A percentile compares a stretch with the other conserved stretches of the same genome.
Evolutionary conservation across 1,284 basidiomycete genomes (phyloP).

Genomic region (Austroboletus niveus): DNA sequence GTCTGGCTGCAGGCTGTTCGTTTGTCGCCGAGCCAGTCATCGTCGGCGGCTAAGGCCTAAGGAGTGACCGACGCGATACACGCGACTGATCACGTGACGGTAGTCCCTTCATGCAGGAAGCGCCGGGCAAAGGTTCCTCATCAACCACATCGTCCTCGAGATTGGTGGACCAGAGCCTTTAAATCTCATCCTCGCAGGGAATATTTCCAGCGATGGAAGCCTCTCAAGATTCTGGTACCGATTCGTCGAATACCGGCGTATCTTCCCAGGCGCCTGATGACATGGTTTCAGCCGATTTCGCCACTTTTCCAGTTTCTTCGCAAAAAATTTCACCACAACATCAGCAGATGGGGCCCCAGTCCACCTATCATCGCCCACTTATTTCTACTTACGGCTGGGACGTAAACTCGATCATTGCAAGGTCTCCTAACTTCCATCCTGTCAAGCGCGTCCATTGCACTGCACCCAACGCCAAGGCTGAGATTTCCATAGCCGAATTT

Average conservation of each 20-base stretch:
- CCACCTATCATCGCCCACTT: slow-evolving; percentile 12
- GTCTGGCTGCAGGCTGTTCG: slow-evolving; percentile 11
- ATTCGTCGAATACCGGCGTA: neutral
- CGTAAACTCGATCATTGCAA: slow-evolving; percentile 39
- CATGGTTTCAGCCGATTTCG: neutral
- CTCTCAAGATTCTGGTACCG: neutral
- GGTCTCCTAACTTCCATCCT: slow-evolving; percentile 26
- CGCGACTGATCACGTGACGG: slow-evolving; percentile 21
- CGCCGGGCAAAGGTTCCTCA: neutral
- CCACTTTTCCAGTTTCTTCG: neutral
- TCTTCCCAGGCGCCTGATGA: slow-evolving; percentile 8
- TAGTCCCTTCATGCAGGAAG: neutral
- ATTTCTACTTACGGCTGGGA: slow-evolving; percentile 55
- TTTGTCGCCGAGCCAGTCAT: slow-evolving; percentile 39
- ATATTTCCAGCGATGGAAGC: neutral
- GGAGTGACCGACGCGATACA: neutral
- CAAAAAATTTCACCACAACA: neutral
- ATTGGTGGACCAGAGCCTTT: neutral
- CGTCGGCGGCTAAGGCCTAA: neutral
- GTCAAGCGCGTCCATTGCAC: slow-evolving; percentile 39
- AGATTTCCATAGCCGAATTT: slow-evolving; percentile 40
- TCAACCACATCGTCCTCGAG: neutral
- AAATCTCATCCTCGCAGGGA: neutral
- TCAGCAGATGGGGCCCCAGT: neutral
- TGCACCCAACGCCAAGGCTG: slow-evolving; percentile 27